Evolutionary conservation across 2,329 filamentous ascomycete species (phyloP), one percentile per base, ranked within the genome.

Genomic region (Fusarium sp.): DNA sequence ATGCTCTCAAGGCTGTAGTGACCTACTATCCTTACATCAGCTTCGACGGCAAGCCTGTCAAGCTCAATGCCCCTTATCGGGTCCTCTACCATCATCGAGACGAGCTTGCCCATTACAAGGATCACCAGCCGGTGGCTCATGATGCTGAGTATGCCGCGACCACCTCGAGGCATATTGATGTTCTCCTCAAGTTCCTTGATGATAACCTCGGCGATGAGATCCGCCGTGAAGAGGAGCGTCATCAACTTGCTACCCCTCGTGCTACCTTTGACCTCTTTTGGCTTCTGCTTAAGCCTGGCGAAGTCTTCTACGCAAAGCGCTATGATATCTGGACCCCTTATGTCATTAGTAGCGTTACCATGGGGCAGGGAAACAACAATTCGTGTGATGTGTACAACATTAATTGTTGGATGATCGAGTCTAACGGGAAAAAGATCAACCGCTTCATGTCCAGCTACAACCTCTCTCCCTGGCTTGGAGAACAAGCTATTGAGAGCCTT

Each of bases 1-100:
- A 85, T 49, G 85, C 85, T 2, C 78, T 88, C 7, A 79, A 78
- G 32, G 84, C 85, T 15, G 81, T 87, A 8, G 80, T 88, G 10
- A 79, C 77, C 27, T 87, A 86, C 69, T 87, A 86, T 67, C 85
- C 85, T 6, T 78, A 80, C 41, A 78, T 81, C 61, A 78, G 77
- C 44, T 79, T 85, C 52, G 73, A 78, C 1, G 81, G 74, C 42
- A 79, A 81, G 10, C 75, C 60, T n/a, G 77, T 84, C 58, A 75
- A 71, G 30, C 79, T 87, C 67, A 78, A 78, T 20, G 81, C 82
- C 7, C 87, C 86, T 4, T 88, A 86, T 71, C 77, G 78, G 9
- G 77, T 85, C n/a, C 78, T 88, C 17, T 79, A 84, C 46, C 85
- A 87, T 64, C 83, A 86, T 69, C 80, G 80, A 15, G 71, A 76